phyloP scores from a whole-genome alignment of 306 rosid genomes.

The Acacia crassicarpa region DNA sequence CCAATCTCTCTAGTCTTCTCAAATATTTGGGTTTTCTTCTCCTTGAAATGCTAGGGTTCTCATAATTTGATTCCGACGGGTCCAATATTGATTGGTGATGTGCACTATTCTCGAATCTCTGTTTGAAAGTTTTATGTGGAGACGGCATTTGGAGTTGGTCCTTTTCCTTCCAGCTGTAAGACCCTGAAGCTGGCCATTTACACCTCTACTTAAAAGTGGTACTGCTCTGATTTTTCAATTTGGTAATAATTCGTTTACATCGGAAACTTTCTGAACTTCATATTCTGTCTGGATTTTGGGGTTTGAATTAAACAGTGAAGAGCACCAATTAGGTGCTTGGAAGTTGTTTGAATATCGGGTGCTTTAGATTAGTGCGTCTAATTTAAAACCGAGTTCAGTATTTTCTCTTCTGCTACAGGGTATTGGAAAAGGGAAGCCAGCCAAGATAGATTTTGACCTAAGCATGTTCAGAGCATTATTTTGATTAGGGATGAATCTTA shows the following conservation, averaged over 20 bases:
- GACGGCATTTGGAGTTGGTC: not conserved
- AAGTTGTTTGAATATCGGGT: not conserved
- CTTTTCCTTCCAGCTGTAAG: not conserved
- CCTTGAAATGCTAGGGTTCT: not conserved
- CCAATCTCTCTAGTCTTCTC: not conserved
- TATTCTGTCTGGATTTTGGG: not conserved
- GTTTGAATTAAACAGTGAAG: not conserved
- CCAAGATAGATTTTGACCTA: not conserved
- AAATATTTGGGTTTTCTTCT: not conserved
- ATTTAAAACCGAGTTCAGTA: not conserved
- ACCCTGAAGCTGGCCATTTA: not conserved
- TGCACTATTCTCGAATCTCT: not conserved
- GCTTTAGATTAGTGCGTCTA: not conserved
- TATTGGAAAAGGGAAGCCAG: not conserved
- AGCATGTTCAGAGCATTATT: not conserved
- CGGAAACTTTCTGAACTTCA: not conserved
- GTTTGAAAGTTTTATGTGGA: not conserved
- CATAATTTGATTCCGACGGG: not conserved
- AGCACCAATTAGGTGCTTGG: not conserved
- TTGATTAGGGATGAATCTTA: not conserved
- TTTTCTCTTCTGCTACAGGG: not conserved
- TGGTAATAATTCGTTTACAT: not conserved
- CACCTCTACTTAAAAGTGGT: not conserved
- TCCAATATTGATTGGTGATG: not conserved
- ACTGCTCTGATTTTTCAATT: not conserved